Evolutionary conservation across 2,329 filamentous ascomycete genomes (phyloP).

Genomic region (Erysiphe pulchra): DNA sequence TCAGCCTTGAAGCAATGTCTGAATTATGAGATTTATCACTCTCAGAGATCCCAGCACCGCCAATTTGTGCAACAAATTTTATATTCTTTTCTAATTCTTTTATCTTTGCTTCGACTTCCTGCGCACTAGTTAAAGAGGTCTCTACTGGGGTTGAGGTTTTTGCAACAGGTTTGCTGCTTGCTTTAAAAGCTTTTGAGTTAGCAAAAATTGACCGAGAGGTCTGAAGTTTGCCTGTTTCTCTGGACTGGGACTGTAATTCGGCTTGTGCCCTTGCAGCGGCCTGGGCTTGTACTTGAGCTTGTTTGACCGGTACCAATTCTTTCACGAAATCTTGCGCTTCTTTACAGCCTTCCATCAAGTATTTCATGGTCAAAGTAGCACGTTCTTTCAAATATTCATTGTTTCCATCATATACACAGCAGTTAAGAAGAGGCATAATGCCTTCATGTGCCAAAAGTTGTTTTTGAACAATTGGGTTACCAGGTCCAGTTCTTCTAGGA

Average conservation of each 20-base stretch:
- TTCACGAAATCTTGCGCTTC: conserved; percentile 48
- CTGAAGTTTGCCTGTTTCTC: conserved; percentile 1
- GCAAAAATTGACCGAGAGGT: background rate
- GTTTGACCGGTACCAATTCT: conserved; percentile 17
- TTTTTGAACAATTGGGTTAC: conserved; percentile 53
- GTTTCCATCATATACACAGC: conserved; percentile 74
- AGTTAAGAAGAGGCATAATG: conserved; percentile 67
- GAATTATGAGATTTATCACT: too few species aligned
- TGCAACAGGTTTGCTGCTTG: background rate
- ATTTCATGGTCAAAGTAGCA: conserved; percentile 71
- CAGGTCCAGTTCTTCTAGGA: conserved; percentile 29
- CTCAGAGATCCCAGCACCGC: background rate
- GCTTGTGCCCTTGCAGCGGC: conserved; percentile 4
- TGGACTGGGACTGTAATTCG: conserved; percentile 1
- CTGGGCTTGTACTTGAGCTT: conserved; percentile 7
- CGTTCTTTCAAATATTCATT: conserved; percentile 89
- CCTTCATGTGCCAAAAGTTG: conserved; percentile 71
- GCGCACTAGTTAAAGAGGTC: conserved; percentile 1
- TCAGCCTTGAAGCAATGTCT: too few species aligned
- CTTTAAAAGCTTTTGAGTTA: background rate
- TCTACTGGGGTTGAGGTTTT: background rate
- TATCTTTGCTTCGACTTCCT: conserved; percentile 4
- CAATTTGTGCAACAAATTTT: conserved; percentile 1
- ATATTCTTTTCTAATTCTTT: conserved; percentile 4
- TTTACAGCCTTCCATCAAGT: conserved; percentile 47